These are phyloP conservation scores for Rubia tinctorum DNA, from an alignment of 305 asterid genomes.

Conservation along the genomic window DNA sequence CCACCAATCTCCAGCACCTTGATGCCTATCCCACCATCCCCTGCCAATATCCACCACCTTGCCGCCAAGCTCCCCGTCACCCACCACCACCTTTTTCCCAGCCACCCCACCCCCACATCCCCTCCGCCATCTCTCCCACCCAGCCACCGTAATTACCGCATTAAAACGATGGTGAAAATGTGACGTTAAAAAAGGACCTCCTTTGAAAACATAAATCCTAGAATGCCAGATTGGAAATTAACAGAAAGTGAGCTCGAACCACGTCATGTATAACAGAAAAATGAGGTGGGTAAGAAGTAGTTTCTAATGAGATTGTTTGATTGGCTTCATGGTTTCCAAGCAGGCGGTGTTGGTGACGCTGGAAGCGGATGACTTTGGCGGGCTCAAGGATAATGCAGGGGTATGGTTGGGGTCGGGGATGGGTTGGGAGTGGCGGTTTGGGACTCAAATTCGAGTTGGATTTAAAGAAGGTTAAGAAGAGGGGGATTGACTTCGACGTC, in stretches of 20 bases:
- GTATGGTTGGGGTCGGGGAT: conserved; percentile 64
- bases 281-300: conserved; percentile 40
- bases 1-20: too few relatives aligned
- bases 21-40: too few relatives aligned
- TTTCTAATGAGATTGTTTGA: conserved; percentile 23
- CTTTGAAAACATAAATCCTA: conserved; percentile 19
- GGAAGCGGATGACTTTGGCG: conserved; percentile 79
- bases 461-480: conserved; percentile 83
- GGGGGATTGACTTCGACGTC: conserved; percentile 50
- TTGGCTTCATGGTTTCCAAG: conserved; percentile 96
- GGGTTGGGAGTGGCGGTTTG: conserved; percentile 53
- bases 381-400: conserved; percentile 38
- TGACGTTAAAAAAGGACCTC: too few relatives aligned
- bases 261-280: conserved; percentile 35
- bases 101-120: too few relatives aligned
- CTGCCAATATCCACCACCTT: too few relatives aligned
- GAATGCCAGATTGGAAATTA: conserved; percentile 14
- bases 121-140: too few relatives aligned
- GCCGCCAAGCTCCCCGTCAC: too few relatives aligned
- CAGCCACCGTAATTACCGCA: not conserved
- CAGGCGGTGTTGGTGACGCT: conserved; percentile 86
- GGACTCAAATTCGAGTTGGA: conserved; percentile 64
- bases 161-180: conserved; percentile 20
- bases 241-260: conserved; percentile 30
- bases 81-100: too few relatives aligned